These are phyloP conservation scores for Coemansia umbellata DNA, from an alignment of 192 early-diverging fungal species.

Conservation along the genomic window DNA sequence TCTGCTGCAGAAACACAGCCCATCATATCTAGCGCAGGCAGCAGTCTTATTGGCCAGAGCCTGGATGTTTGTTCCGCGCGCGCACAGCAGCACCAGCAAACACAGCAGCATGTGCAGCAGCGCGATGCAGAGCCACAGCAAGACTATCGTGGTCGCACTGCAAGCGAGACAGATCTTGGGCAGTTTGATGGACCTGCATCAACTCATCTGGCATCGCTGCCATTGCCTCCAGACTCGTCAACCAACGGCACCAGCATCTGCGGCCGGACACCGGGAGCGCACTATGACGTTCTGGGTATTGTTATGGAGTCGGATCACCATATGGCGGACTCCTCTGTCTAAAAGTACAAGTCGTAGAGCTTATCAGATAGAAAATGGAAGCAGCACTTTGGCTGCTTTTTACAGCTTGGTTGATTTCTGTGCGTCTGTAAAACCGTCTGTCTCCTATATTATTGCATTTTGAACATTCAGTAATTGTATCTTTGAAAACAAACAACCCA, in stretches of 20 bases:
- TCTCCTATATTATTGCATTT: no score
- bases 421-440: no score
- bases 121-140: conserved; percentile 15
- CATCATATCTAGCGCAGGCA: background rate
- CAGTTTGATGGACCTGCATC: conserved; percentile 49
- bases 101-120: conserved; percentile 10
- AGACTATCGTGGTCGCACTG: conserved; percentile 37
- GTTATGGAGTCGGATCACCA: conserved; percentile 46
- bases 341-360: no score
- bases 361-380: no score
- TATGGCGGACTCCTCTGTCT: conserved; percentile 31
- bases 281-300: conserved; percentile 50
- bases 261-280: conserved; percentile 35
- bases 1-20: background rate
- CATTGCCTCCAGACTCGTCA: conserved; percentile 33
- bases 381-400: no score
- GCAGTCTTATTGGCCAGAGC: background rate
- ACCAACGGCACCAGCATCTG: conserved; percentile 28
- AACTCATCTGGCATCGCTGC: conserved; percentile 40
- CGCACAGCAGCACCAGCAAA: conserved; percentile 2
- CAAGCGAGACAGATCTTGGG: conserved; percentile 46
- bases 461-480: no score
- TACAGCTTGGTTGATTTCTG: no score
- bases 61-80: background rate
- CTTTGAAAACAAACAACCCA: no score